These are phyloP conservation scores for Pseudopyrenochaeta lycopersici DNA, from an alignment of 2,329 filamentous ascomycete genomes.

Conservation along the genomic window DNA sequence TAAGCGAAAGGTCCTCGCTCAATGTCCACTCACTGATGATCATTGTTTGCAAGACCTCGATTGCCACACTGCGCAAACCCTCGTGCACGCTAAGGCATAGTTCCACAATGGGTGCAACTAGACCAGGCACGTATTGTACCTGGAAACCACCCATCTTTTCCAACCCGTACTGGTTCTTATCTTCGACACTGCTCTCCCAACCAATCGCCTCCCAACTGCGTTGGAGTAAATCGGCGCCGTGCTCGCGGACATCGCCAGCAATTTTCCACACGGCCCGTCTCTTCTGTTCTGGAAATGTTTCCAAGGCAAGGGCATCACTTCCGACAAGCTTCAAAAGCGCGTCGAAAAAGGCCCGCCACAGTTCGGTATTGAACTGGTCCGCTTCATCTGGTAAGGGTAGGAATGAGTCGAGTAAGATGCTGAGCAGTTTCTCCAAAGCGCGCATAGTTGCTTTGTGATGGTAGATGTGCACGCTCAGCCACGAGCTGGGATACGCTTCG, in stretches of 20 bases:
- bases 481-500: constrained; percentile 86
- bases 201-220: constrained; percentile 94
- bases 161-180: constrained; percentile 78
- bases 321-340: constrained; percentile 89
- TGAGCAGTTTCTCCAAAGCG: constrained; percentile 81
- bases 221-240: constrained; percentile 85
- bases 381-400: constrained; percentile 90
- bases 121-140: constrained; percentile 93
- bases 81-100: constrained; percentile 96
- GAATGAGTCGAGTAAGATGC: constrained; percentile 82
- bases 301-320: constrained; percentile 86
- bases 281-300: constrained; percentile 98
- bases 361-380: constrained; percentile 87
- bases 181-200: constrained; percentile 88
- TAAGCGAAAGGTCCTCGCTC: constrained; percentile 87
- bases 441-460: constrained; percentile 91
- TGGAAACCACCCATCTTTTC: constrained; percentile 93
- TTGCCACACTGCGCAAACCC: constrained; percentile 85
- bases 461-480: constrained; percentile 93
- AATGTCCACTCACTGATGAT: constrained; percentile 98
- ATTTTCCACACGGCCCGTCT: constrained; percentile 98
- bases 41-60: constrained; percentile 96
- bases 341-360: constrained; percentile 94
- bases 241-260: constrained; percentile 91
- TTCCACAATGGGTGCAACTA: constrained; percentile 91